Conservation (phyloP, 2,329 filamentous ascomycete species). For the Venturia asperata region DNA sequence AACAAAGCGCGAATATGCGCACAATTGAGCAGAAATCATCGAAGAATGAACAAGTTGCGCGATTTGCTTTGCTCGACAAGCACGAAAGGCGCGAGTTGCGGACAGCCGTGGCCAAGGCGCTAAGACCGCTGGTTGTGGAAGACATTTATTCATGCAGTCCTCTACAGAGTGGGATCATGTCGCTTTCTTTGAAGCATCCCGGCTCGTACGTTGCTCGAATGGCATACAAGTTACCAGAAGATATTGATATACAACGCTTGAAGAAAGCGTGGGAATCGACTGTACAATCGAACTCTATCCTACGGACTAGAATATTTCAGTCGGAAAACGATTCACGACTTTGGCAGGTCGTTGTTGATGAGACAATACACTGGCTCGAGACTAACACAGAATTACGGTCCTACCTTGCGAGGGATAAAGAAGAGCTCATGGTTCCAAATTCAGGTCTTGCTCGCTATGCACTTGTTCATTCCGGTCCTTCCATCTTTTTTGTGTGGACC, state of each 20-base stretch:
- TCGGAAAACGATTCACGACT: constrained; percentile 31
- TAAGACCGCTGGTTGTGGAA: too few species aligned
- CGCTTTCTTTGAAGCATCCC: constrained; percentile 31
- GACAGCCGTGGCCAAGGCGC: too few species aligned
- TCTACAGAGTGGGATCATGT: constrained; percentile 77
- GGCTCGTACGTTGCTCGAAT: constrained; percentile 36
- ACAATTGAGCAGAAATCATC: too few species aligned
- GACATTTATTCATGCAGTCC: constrained; percentile 66
- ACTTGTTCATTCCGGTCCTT: not conserved
- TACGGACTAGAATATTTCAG: constrained; percentile 37
- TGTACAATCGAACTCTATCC: constrained; percentile 28
- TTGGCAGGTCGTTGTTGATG: too few species aligned
- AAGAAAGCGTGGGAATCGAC: constrained; percentile 33
- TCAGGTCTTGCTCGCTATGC: constrained; percentile 33
- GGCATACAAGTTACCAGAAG: constrained; percentile 27
- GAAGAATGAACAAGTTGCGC: too few species aligned
- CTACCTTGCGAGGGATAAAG: constrained; percentile 2
- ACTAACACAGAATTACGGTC: too few species aligned
- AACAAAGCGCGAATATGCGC: too few species aligned
- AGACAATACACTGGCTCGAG: too few species aligned
- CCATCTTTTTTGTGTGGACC: constrained; percentile 29
- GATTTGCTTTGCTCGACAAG: too few species aligned
- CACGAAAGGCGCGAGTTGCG: too few species aligned
- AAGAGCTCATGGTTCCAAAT: constrained; percentile 31
- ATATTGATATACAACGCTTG: constrained; percentile 30